phyloP scores from a whole-genome alignment of 345 rosid species.

The Gossypium herbaceum region DNA sequence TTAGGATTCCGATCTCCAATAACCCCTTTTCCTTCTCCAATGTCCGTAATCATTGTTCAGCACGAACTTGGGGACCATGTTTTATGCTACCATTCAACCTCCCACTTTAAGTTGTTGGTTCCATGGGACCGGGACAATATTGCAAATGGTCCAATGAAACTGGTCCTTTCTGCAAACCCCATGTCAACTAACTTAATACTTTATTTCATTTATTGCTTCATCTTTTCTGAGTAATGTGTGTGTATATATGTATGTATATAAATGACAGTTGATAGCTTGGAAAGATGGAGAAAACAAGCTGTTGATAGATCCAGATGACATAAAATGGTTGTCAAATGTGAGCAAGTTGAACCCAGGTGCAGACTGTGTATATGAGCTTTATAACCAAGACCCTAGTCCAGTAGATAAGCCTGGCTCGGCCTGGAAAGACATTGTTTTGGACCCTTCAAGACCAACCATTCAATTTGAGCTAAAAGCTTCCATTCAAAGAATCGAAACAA shows the following conservation, averaged over 20 bases:
- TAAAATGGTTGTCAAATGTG: constrained; percentile 44
- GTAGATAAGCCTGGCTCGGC: constrained; percentile 48
- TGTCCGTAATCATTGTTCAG: too few species aligned
- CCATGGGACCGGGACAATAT: neutral
- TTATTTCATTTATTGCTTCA: too few species aligned
- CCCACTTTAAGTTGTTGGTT: too few species aligned
- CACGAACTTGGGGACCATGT: neutral
- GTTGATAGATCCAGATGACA: constrained; percentile 61
- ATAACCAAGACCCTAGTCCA: constrained; percentile 35
- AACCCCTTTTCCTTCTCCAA: too few species aligned
- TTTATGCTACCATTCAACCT: too few species aligned
- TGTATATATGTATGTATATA: too few species aligned
- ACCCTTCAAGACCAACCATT: constrained; percentile 41
- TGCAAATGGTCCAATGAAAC: neutral
- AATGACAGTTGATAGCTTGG: constrained; percentile 72
- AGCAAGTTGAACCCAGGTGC: constrained; percentile 50
- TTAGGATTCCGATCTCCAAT: too few species aligned
- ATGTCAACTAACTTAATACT: neutral
- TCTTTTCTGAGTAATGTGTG: too few species aligned
- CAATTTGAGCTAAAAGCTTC: constrained; percentile 41
- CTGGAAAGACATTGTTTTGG: constrained; percentile 55
- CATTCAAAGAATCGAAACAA: constrained; percentile 42
- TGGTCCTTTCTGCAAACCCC: neutral
- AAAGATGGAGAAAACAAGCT: constrained; percentile 62
- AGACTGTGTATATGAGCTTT: constrained; percentile 57